phyloP scores from a whole-genome alignment of 768 basidiomycete genomes.

The Pholiota molesta region DNA sequence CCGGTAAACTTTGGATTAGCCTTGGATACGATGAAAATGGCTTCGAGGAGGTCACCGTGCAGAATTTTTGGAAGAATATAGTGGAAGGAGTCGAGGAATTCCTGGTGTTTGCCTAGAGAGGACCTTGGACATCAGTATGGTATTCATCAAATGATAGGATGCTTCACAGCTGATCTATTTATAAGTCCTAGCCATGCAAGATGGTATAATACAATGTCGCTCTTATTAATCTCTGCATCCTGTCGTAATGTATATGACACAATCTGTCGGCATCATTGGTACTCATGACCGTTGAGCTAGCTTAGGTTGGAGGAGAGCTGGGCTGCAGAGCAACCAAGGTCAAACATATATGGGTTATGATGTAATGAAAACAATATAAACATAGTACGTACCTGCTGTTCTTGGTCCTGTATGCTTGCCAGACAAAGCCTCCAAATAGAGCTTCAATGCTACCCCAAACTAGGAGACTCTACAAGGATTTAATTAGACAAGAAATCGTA shows the following conservation, averaged over 20 bases:
- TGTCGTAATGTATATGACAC: constrained; percentile 7
- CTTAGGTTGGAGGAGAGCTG: constrained; percentile 5
- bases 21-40: constrained; percentile 82
- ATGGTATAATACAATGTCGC: constrained; percentile 13
- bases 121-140: no score
- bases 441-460: constrained; percentile 39
- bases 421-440: constrained; percentile 30
- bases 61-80: constrained; percentile 69
- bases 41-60: constrained; percentile 62
- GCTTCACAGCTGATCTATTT: background rate
- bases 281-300: background rate
- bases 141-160: background rate
- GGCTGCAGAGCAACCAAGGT: background rate
- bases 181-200: background rate
- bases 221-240: constrained; percentile 9
- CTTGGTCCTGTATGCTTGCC: constrained; percentile 29
- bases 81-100: constrained; percentile 60
- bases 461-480: constrained; percentile 31
- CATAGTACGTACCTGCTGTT: constrained; percentile 19
- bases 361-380: background rate
- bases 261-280: background rate
- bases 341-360: background rate
- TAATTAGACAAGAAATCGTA: background rate
- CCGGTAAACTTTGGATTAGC: constrained; percentile 76
- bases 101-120: constrained; percentile 30